These are phyloP conservation scores for Stropharia rugosoannulata DNA, from an alignment of 768 basidiomycete genomes.

Conservation along the genomic window DNA sequence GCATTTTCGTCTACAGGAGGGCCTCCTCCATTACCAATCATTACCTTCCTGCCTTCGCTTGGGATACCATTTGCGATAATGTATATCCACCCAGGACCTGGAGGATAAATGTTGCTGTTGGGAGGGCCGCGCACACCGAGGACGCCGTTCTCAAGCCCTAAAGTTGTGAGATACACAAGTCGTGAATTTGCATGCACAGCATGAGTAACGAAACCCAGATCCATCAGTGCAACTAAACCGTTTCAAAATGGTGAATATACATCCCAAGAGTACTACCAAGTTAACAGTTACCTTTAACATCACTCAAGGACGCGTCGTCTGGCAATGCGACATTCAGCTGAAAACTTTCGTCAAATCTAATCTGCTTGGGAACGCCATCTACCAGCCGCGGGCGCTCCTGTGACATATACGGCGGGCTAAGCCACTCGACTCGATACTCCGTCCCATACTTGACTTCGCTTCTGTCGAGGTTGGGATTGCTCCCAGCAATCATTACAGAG, in stretches of 20 bases:
- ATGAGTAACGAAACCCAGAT: slow-evolving; percentile 81
- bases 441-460: slow-evolving; percentile 74
- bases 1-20: slow-evolving; percentile 60
- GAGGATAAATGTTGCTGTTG: slow-evolving; percentile 65
- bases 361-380: slow-evolving; percentile 24
- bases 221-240: slow-evolving; percentile 67
- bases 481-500: slow-evolving; percentile 76
- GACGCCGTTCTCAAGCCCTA: slow-evolving; percentile 38
- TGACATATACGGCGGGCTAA: slow-evolving; percentile 80
- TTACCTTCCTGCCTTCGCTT: slow-evolving; percentile 58
- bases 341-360: slow-evolving; percentile 47
- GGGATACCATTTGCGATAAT: slow-evolving; percentile 67
- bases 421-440: slow-evolving; percentile 87
- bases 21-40: slow-evolving; percentile 65
- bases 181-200: slow-evolving; percentile 75
- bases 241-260: neutral
- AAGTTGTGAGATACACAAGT: slow-evolving; percentile 58
- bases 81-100: slow-evolving; percentile 78
- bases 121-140: slow-evolving; percentile 68
- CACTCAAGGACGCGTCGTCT: slow-evolving; percentile 22
- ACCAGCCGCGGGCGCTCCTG: slow-evolving; percentile 53
- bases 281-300: slow-evolving; percentile 47
- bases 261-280: neutral
- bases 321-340: slow-evolving; percentile 44
- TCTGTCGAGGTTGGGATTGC: slow-evolving; percentile 81